A percentile compares a stretch with the other conserved stretches of the same genome.
These are phyloP conservation scores for Pholiota molesta DNA, from an alignment of 768 basidiomycete species.

Conservation along the genomic window DNA sequence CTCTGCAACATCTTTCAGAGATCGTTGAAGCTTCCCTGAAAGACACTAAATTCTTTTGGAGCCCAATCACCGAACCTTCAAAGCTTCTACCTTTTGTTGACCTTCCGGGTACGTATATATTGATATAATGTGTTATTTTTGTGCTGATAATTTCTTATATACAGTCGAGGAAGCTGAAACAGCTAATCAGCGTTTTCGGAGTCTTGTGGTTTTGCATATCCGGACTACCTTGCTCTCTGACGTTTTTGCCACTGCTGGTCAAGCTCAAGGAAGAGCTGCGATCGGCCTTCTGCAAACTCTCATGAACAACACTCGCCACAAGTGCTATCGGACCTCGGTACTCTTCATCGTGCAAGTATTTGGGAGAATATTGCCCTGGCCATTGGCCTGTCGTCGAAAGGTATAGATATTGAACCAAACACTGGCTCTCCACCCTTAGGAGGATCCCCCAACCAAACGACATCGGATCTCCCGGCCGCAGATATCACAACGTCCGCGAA, in stretches of 20 bases:
- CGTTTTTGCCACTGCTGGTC: slow-evolving; percentile 82
- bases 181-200: slow-evolving; percentile 70
- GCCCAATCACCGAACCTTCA: slow-evolving; percentile 50
- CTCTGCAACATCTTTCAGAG: slow-evolving; percentile 68
- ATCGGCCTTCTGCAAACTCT: slow-evolving; percentile 76
- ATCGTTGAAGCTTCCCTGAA: slow-evolving; percentile 72
- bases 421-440: slow-evolving; percentile 48
- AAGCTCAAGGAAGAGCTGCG: slow-evolving; percentile 78
- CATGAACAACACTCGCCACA: slow-evolving; percentile 64
- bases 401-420: slow-evolving; percentile 52
- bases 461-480: slow-evolving; percentile 42
- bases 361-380: slow-evolving; percentile 89
- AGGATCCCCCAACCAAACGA: slow-evolving; percentile 48
- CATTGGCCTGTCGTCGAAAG: slow-evolving; percentile 53
- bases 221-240: slow-evolving; percentile 85
- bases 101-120: slow-evolving; percentile 40
- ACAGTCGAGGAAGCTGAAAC: slow-evolving; percentile 48
- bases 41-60: slow-evolving; percentile 77
- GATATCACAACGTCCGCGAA: slow-evolving; percentile 33
- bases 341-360: slow-evolving; percentile 78
- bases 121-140: neutral
- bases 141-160: slow-evolving; percentile 13
- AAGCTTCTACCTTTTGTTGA: slow-evolving; percentile 71
- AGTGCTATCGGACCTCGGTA: slow-evolving; percentile 73
- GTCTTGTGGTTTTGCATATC: slow-evolving; percentile 74